These are phyloP conservation scores for Phytophthora agathidicida DNA, from an alignment of 352 stramenopile species.

Conservation along the genomic window DNA sequence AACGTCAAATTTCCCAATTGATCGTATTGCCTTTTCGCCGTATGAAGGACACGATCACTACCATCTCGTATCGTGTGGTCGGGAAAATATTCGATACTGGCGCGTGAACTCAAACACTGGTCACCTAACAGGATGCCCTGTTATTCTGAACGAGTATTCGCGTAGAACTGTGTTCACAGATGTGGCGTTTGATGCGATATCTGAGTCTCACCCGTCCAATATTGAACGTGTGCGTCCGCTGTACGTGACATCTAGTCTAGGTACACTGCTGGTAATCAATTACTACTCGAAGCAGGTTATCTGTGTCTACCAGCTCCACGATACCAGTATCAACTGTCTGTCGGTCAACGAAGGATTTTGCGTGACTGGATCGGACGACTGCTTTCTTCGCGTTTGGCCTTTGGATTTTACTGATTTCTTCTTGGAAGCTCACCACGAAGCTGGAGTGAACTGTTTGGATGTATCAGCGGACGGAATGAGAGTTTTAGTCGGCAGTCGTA, in stretches of 20 bases:
- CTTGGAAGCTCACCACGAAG: conserved; percentile 88
- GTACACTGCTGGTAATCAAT: conserved; percentile 82
- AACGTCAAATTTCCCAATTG: conserved; percentile 87
- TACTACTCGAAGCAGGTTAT: conserved; percentile 84
- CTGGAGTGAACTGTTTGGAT: conserved; percentile 62
- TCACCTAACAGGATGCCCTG: conserved; percentile 79
- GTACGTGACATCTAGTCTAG: conserved; percentile 79
- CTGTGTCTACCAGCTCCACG: conserved; percentile 91
- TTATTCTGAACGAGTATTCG: conserved; percentile 91
- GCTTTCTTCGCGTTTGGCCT: conserved; percentile 91
- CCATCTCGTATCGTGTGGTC: conserved; percentile 89
- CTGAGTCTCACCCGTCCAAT: conserved; percentile 60
- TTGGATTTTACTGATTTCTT: conserved; percentile 93
- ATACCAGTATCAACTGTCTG: conserved; percentile 83
- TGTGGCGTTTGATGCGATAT: conserved; percentile 82
- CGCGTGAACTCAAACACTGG: conserved; percentile 53
- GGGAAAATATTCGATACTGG: conserved; percentile 94
- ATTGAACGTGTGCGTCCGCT: conserved; percentile 61
- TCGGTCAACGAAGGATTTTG: conserved; percentile 91
- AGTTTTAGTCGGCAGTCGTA: conserved; percentile 73
- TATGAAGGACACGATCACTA: conserved; percentile 64
- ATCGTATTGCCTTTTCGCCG: conserved; percentile 77
- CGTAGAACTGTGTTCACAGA: conserved; percentile 85
- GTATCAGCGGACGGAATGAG: conserved; percentile 83
- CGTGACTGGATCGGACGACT: conserved; percentile 87